phyloP scores from a whole-genome alignment of 371 early-diverging fungal genomes.

The Rhizopus arrhizus region DNA sequence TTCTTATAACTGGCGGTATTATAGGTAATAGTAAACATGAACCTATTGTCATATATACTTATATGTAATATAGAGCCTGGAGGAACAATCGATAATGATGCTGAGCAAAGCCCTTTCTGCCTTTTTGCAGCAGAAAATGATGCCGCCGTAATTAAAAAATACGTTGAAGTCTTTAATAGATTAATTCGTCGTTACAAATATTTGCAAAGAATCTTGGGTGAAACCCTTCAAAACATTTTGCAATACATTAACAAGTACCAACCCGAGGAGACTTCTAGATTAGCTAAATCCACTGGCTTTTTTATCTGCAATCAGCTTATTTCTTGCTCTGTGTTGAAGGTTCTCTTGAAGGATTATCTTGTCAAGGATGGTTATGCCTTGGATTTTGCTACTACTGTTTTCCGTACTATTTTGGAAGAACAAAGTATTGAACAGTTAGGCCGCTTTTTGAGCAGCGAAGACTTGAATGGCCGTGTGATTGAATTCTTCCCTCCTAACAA shows the following conservation, averaged over 20 bases:
- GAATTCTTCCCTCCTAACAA: conserved; percentile 93
- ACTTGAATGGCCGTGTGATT: conserved; percentile 72
- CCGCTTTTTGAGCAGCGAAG: conserved; percentile 65
- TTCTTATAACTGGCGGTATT: conserved; percentile 88
- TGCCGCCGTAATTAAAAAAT: conserved; percentile 68
- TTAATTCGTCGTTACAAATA: conserved; percentile 93
- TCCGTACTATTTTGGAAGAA: conserved; percentile 79
- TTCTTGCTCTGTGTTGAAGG: conserved; percentile 67
- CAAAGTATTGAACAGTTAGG: conserved; percentile 79
- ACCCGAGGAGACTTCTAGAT: conserved; percentile 74
- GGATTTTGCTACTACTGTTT: conserved; percentile 78
- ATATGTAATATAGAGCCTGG: conserved; percentile 73
- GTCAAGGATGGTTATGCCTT: conserved; percentile 88
- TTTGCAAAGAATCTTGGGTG: conserved; percentile 84
- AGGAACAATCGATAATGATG: conserved; percentile 83
- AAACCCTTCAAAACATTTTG: conserved; percentile 80
- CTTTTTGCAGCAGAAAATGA: conserved; percentile 78
- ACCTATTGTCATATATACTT: neutral
- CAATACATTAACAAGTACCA: conserved; percentile 88
- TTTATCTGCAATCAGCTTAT: conserved; percentile 72
- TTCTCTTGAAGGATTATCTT: conserved; percentile 87
- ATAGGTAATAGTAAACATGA: conserved; percentile 58
- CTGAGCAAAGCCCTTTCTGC: conserved; percentile 81
- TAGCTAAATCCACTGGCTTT: conserved; percentile 79
- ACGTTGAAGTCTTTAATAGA: conserved; percentile 82